Base-by-base conservation (phyloP, 164 flowering plant species). In the Aristolochia californica region DNA sequence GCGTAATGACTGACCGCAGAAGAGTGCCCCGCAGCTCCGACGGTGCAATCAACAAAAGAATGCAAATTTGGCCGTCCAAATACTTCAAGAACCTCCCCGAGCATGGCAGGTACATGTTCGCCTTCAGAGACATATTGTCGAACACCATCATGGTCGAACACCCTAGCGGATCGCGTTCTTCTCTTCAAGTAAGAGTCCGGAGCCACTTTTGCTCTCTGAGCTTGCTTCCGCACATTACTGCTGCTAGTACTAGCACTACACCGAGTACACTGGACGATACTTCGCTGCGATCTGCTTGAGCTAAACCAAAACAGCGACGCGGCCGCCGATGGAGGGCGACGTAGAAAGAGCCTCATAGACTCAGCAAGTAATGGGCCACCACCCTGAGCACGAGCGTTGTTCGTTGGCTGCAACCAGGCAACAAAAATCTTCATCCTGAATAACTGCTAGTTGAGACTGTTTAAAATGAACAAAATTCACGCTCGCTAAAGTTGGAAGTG, bases 1-100 rank as follows among this genome's bases (percentile, higher is more conserved):
- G 10, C 10, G 40, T 12, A 34, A 2, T 18, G 15, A 68, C 88
- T 72, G 1, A 93, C 99, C 26, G 95, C 90, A 44, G 83, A 75
- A 44, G 99, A 84, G 59, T 94, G 99, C 5, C 97, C 97, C 3
- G 84, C 99, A 38, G 97, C 97, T 5, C 99, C 99, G 44, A 94
- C 71, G 11, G 97, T 94, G 57, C 97, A 94, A 56, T 94, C 97
- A 10, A 88, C 91, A 55, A 94, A 94, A 38, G 93, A 80, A 45
- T 63, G 71, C 8, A 93, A 77, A 13, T 49, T 48, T 24, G 57
- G 43, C 0, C 78, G 60, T 10, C 76, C 59, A 67, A 89, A 93
- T 13, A 87, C 93, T 50, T 94, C 90, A 63, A 84, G 50, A 12
- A 85, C 95, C 68, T 94, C 97, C 5, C 90, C 93, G 4, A 88